These are phyloP conservation scores for Saccharomyces jurei DNA, from an alignment of 805 yeast species.

Conservation along the genomic window DNA sequence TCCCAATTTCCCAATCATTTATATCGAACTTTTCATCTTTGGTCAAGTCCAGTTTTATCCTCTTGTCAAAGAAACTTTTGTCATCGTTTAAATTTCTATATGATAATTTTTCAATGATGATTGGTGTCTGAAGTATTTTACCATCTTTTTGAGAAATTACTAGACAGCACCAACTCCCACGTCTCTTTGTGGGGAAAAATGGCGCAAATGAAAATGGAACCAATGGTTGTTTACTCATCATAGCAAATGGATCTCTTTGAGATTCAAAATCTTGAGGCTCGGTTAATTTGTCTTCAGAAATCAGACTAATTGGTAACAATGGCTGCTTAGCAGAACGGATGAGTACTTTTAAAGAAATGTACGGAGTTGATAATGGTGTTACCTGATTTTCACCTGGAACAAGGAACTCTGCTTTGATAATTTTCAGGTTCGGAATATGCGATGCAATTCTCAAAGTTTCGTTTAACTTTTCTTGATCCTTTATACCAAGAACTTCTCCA, in stretches of 20 bases:
- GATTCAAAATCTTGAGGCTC: constrained; percentile 61
- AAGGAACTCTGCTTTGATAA: constrained; percentile 61
- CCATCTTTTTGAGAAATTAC: constrained; percentile 69
- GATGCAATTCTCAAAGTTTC: constrained; percentile 49
- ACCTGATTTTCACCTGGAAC: constrained; percentile 79
- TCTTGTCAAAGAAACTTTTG: constrained; percentile 19
- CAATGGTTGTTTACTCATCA: constrained; percentile 59
- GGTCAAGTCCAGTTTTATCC: constrained; percentile 19
- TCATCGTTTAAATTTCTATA: constrained; percentile 22
- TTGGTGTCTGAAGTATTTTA: constrained; percentile 65
- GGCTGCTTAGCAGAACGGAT: constrained; percentile 68
- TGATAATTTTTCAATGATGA: constrained; percentile 22
- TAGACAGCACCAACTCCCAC: constrained; percentile 56
- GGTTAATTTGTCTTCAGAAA: constrained; percentile 28
- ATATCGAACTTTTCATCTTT: constrained; percentile 33
- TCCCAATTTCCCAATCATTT: constrained; percentile 44
- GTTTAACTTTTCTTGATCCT: constrained; percentile 37
- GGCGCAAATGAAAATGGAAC: constrained; percentile 67
- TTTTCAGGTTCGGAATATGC: constrained; percentile 58
- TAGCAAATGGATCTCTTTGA: constrained; percentile 61
- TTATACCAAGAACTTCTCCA: constrained; percentile 47
- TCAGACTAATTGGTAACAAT: constrained; percentile 36
- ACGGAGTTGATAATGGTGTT: constrained; percentile 66
- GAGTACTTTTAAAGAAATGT: constrained; percentile 65
- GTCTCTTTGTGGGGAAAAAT: constrained; percentile 54